These are phyloP conservation scores for Colletotrichum agaves DNA, from an alignment of 2,329 filamentous ascomycete genomes.

Conservation along the genomic window DNA sequence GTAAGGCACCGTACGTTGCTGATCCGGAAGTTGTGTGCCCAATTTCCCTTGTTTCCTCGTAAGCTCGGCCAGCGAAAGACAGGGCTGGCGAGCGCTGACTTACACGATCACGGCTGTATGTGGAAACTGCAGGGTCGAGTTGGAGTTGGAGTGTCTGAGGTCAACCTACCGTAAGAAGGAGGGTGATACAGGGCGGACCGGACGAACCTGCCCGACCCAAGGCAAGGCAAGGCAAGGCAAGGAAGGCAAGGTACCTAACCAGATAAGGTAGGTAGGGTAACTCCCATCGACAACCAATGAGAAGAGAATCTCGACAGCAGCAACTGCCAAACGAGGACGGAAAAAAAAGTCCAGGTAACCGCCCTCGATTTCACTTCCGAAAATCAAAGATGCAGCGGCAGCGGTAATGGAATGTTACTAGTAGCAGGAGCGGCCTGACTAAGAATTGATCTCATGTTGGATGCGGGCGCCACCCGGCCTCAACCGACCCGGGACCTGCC, in stretches of 20 bases:
- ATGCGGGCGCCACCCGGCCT: not conserved
- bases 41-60: not conserved
- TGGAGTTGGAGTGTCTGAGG: not conserved
- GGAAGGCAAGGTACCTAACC: too few relatives aligned
- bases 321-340: not conserved
- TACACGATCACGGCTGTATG: not conserved
- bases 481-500: not conserved
- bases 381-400: not conserved
- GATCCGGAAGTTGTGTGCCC: not conserved
- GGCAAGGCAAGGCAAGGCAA: too few relatives aligned
- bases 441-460: too few relatives aligned
- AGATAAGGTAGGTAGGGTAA: too few relatives aligned
- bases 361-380: not conserved
- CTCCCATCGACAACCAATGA: too few relatives aligned
- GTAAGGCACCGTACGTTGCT: not conserved
- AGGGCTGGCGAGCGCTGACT: not conserved
- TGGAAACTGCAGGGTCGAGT: slow-evolving; percentile 1
- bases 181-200: not conserved
- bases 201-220: not conserved
- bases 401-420: too few relatives aligned
- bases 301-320: not conserved
- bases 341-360: not conserved
- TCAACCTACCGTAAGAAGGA: not conserved
- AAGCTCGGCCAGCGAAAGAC: not conserved
- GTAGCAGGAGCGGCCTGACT: not conserved